These are phyloP conservation scores for Arthrobotrys sphaeroides DNA, from an alignment of 2,329 filamentous ascomycete genomes.

Conservation along the genomic window DNA sequence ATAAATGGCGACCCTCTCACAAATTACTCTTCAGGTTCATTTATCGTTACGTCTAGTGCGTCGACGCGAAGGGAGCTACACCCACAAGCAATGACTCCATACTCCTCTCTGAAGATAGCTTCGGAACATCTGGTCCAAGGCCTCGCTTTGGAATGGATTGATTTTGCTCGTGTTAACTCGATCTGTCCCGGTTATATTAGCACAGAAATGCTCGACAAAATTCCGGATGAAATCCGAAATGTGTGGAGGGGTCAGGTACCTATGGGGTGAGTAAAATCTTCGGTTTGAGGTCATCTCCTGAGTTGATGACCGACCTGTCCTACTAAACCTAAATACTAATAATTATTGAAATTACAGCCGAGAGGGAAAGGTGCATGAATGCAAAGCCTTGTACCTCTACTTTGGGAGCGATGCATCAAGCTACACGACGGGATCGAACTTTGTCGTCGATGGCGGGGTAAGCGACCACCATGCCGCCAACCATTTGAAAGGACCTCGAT, in stretches of 20 bases:
- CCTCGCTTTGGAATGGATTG: slow-evolving; percentile 78
- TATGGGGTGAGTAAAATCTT: slow-evolving; percentile 70
- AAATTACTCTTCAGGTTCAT: slow-evolving; percentile 73
- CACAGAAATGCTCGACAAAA: slow-evolving; percentile 75
- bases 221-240: slow-evolving; percentile 72
- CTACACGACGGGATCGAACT: slow-evolving; percentile 78
- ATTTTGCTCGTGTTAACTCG: slow-evolving; percentile 76
- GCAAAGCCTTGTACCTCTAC: slow-evolving; percentile 84
- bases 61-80: slow-evolving; percentile 79
- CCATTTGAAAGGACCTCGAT: too few relatives aligned
- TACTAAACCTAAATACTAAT: too few relatives aligned
- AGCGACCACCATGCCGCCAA: too few relatives aligned
- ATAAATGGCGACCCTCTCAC: too few relatives aligned
- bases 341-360: slow-evolving; percentile 68
- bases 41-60: slow-evolving; percentile 82
- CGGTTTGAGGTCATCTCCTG: too few relatives aligned
- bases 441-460: slow-evolving; percentile 74
- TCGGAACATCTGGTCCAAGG: slow-evolving; percentile 67
- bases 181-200: slow-evolving; percentile 79
- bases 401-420: slow-evolving; percentile 86
- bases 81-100: slow-evolving; percentile 77
- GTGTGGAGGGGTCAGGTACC: slow-evolving; percentile 81
- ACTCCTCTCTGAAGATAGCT: slow-evolving; percentile 77
- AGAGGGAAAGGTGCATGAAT: slow-evolving; percentile 75
- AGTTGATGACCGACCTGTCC: too few relatives aligned